Base-by-base conservation (phyloP, 371 early-diverging fungal genomes). In the Fennellomyces sp. region DNA sequence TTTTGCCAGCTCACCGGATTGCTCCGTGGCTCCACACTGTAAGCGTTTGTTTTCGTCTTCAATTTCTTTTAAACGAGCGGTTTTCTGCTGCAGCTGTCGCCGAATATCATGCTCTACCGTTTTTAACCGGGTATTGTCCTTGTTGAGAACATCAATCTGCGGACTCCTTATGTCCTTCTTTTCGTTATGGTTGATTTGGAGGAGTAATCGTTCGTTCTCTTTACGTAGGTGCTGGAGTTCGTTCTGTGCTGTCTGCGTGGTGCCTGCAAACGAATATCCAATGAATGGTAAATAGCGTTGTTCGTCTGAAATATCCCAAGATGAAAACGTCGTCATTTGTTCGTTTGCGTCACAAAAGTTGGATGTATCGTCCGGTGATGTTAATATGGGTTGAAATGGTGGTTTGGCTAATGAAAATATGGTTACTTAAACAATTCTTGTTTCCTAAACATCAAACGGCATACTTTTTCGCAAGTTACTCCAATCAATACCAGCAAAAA, bases 401-500 rank as follows among this genome's bases (percentile, higher is more conserved):
- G 96, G 92, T 21, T 63, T 78, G 2, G 58, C 87, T 86, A 58
- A n/a, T n/a, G n/a, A n/a, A n/a, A 25, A 49, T 36, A 45, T 23
- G 19, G 28, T n/a, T n/a, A n/a, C n/a, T n/a, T n/a, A n/a, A n/a
- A n/a, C n/a, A n/a, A 36, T 5, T 33, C 28, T 25, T n/a, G 21
- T 51, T 29, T 19, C 36, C 17, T 8, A 21, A 8, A 30, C 13
- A 19, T 29, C 25, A 39, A 38, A 15, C 17, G n/a, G 29, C 71
- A 51, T 72, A 80, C 82, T 56, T 38, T 73, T 67, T 12, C 84
- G 83, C 10, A 92, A 71, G 0, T 67, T 69, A 7, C 81, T 70
- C 90, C 91, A 96, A 42, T 91, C 80, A n/a, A 95, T 80, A 15
- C 84, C 88, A 31, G 77, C 69, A 62, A 97, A 97, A 80, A 94